Percentiles rank a stretch among this genome's conserved stretches.
Evolutionary conservation across 2,329 filamentous ascomycete species (phyloP).

Genomic region (Phialemonium atrogriseum): DNA sequence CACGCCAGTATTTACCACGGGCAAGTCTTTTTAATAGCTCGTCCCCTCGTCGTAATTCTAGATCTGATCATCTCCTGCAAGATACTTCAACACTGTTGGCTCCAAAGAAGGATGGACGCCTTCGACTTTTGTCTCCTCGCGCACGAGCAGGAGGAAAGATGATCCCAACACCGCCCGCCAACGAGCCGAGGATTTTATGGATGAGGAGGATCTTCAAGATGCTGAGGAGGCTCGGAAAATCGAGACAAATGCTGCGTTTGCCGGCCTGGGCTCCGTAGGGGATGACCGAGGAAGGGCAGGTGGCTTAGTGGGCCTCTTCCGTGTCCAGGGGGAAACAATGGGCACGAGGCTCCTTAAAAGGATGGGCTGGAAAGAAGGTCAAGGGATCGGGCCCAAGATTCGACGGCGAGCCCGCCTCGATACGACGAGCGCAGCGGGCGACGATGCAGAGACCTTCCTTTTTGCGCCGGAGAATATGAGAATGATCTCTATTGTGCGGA

Average conservation of each 20-base stretch:
- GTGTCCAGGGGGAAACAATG: slow-evolving; percentile 70
- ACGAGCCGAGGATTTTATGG: slow-evolving; percentile 90
- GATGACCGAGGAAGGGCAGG: slow-evolving; percentile 42
- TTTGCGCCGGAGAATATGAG: slow-evolving; percentile 78
- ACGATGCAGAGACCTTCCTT: slow-evolving; percentile 48
- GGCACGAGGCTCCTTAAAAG: slow-evolving; percentile 75
- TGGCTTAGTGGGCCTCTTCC: slow-evolving; percentile 63
- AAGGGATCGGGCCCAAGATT: slow-evolving; percentile 85
- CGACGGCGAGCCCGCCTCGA: slow-evolving; percentile 64
- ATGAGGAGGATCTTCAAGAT: slow-evolving; percentile 89
- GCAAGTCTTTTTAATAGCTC: background rate
- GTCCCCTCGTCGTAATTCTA: slow-evolving; percentile 3
- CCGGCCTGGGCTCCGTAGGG: slow-evolving; percentile 63
- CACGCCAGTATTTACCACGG: background rate
- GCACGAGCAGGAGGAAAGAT: slow-evolving; percentile 67
- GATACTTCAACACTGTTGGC: slow-evolving; percentile 96
- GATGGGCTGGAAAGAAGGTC: slow-evolving; percentile 95
- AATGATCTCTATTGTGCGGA: slow-evolving; percentile 58
- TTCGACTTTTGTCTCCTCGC: slow-evolving; percentile 84
- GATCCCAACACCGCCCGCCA: slow-evolving; percentile 43
- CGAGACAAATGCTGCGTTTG: slow-evolving; percentile 65
- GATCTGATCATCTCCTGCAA: slow-evolving; percentile 30
- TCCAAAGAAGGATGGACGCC: slow-evolving; percentile 98
- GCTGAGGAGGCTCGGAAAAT: slow-evolving; percentile 69
- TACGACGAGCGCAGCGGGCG: slow-evolving; percentile 29